Evolutionary conservation across 495 filamentous ascomycete genomes (phyloP), one percentile per base, ranked within the genome.

Genomic region (Aspergillus bridgeri): DNA sequence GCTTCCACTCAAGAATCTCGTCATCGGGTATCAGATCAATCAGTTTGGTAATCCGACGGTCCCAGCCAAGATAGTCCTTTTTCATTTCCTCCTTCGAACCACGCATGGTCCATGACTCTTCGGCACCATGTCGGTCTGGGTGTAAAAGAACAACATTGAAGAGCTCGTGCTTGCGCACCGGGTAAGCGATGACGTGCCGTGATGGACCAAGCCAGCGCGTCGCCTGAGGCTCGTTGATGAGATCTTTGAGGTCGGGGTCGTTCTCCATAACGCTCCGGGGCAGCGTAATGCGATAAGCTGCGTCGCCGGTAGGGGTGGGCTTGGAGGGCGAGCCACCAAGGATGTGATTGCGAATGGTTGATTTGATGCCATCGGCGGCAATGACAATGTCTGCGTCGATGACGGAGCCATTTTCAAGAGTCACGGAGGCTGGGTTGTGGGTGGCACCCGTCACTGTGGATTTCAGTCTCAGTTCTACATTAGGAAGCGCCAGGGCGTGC

Each of bases 1-100:
- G 70, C 50, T 84, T 82, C 86, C 85, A 88, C 62, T 88, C 87
- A 56, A 83, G 71, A 5, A 88, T 79, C 19, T 77, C 76, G 42
- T 81, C 72, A 42, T 82, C 84, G 18, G 67, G 57, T 3, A 74
- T 71, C 21, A 72, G 46, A 21, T 69, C 65, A 47, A 76, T 73
- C 5, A 78, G 57, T 54, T 76, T 72, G n/a, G 51, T 64, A 17
- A 76, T 65, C 6, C 45, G 54, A 18, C 45, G 59, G 25, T 78
- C 72, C 73, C 72, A 78, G 3, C 74, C 75, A 7, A 59, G 43
- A 53, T 75, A 76, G 33, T 75, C 67, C 38, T 78, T 71, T 11
- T 74, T 54, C 72, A 76, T 74, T 0, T 59, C 67, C 56, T 77
- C 66, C 56, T 77, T 78, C 5, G 73, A 76, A 3, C 74, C 74